A percentile compares a stretch with the other conserved stretches of the same genome.
Conservation (phyloP, 495 filamentous ascomycete genomes). For the Friedmanniomyces simplex region DNA sequence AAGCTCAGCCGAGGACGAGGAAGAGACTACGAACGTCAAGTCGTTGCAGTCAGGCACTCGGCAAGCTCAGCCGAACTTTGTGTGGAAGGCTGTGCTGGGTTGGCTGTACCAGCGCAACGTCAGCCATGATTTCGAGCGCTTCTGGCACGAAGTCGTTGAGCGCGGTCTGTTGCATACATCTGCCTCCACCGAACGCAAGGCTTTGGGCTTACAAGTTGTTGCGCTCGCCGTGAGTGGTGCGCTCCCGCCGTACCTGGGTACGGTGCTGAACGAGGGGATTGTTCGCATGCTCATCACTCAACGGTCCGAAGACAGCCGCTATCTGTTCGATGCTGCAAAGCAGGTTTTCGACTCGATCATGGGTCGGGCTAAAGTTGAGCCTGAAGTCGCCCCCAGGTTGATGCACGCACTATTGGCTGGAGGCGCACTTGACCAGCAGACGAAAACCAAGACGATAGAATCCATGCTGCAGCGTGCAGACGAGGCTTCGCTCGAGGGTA, state of each 20-base stretch:
- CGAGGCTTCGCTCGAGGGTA: slow-evolving; percentile 14
- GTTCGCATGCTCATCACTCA: slow-evolving; percentile 82
- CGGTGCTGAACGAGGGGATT: slow-evolving; percentile 70
- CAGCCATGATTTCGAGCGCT: slow-evolving; percentile 52
- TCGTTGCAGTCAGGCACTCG: slow-evolving; percentile 45
- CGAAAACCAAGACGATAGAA: slow-evolving; percentile 81
- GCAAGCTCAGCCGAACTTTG: slow-evolving; percentile 74
- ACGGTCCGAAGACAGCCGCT: slow-evolving; percentile 68
- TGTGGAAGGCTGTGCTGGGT: slow-evolving; percentile 67
- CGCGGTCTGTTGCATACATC: slow-evolving; percentile 67
- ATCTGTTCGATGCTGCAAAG: slow-evolving; percentile 69
- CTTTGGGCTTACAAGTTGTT: slow-evolving; percentile 81
- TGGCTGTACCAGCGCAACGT: slow-evolving; percentile 29
- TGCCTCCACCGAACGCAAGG: slow-evolving; percentile 78
- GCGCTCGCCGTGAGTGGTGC: slow-evolving; percentile 52
- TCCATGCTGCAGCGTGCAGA: slow-evolving; percentile 57
- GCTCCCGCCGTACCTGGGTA: slow-evolving; percentile 37
- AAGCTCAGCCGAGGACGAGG: slow-evolving; percentile 44
- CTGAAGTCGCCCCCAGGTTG: slow-evolving; percentile 47
- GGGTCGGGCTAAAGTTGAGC: slow-evolving; percentile 51
- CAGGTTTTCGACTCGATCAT: slow-evolving; percentile 58
- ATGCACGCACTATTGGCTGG: slow-evolving; percentile 55
- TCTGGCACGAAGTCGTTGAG: slow-evolving; percentile 87
- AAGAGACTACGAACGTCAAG: slow-evolving; percentile 38
- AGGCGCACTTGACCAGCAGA: slow-evolving; percentile 72